Base-by-base conservation (phyloP, 1,284 basidiomycete genomes). In the Cryptococcus sp. region DNA sequence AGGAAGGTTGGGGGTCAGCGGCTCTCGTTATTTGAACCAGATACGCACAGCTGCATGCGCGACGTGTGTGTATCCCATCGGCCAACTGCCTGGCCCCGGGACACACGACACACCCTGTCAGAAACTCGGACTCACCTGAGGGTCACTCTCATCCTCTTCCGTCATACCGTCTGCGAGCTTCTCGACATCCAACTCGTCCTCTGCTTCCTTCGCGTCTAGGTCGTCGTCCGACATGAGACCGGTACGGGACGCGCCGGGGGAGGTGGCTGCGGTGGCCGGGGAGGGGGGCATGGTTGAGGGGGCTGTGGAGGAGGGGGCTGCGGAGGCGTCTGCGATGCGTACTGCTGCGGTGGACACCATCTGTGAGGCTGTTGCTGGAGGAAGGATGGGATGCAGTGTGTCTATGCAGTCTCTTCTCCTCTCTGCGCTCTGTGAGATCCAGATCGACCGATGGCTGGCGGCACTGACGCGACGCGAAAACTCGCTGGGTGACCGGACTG, bases 111-210 rank as follows among this genome's bases (percentile, higher is more conserved):
- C 28, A 33, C 28, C 4, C 40, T 13, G 16, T 35, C 13, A 28
- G 16, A 33, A 35, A 44, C 13, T 36, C 20, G 21, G 12, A 62
- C 65, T 64, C 49, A 67, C 65, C 53, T 60, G 47, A 28, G 63
- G 62, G 53, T 66, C 89, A 23, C 28, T 24, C 38, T 57, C 50
- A 9, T 28, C 61, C 21, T 55, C 63, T 20, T 64, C 57, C 35
- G 63, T 52, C 46, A 64, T 15, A 28, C 59, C 63, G 46, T 64
- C 55, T 7, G 46, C 46, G 18, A 65, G 21, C 37, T 63, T 57
- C 15, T 57, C 48, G 21, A 53, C 56, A 37, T 61, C 45, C 18
- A 56, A 55, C 15, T 50, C 44, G 13, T 51, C 49, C 18, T 50
- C 53, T 8, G 56, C 53, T 2, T 12, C 40, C 3, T 48, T 53